Percentiles rank a stretch among this genome's conserved stretches.
Evolutionary conservation across 2,329 filamentous ascomycete species (phyloP).

Genomic region (Colletotrichum noveboracense): DNA sequence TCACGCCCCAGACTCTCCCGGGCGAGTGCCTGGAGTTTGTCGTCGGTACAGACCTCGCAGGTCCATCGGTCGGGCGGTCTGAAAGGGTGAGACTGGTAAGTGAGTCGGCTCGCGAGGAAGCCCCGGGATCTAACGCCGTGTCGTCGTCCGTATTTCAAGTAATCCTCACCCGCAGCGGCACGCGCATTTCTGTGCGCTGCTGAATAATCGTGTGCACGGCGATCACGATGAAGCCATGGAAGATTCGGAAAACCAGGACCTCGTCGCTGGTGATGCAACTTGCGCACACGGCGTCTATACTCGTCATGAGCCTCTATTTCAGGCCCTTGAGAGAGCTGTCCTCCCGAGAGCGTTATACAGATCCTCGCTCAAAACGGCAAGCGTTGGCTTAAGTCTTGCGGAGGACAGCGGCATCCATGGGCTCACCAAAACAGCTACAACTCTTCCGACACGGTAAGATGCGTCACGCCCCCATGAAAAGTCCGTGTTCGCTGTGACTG

Average conservation of each 20-base stretch:
- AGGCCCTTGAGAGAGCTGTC: too few species aligned
- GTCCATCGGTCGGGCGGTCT: not conserved
- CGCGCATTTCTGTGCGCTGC: not conserved
- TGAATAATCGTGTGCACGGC: not conserved
- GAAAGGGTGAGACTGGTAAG: not conserved
- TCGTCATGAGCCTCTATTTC: not conserved
- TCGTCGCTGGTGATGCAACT: not conserved
- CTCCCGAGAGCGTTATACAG: too few species aligned
- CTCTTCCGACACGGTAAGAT: too few species aligned
- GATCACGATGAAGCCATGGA: not conserved
- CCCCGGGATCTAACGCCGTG: not conserved
- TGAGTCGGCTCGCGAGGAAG: not conserved
- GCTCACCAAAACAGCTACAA: too few species aligned
- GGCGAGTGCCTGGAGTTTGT: not conserved
- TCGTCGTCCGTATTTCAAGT: not conserved
- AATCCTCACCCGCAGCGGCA: not conserved
- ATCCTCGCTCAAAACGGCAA: too few species aligned
- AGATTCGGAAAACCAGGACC: not conserved
- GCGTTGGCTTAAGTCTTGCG: too few species aligned
- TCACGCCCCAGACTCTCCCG: not conserved
- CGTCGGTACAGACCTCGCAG: not conserved
- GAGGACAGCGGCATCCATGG: too few species aligned
- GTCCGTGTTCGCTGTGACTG: too few species aligned
- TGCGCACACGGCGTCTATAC: not conserved
- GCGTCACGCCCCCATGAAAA: too few species aligned